Conservation (phyloP, 768 basidiomycete species). For the Xanthoconium stramineum region DNA sequence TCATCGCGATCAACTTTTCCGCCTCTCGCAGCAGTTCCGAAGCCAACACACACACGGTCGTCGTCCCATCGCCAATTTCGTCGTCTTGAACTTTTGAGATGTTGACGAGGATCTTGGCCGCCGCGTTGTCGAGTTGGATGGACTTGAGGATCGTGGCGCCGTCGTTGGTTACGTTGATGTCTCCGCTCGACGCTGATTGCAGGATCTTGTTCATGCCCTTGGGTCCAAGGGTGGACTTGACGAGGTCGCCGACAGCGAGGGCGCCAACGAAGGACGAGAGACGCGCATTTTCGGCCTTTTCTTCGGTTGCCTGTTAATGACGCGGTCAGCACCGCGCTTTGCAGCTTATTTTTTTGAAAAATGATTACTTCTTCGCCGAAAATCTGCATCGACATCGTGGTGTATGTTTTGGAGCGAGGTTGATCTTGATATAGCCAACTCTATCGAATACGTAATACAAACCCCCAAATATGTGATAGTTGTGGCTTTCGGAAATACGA, state of each 20-base stretch:
- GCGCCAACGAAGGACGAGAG: conserved; percentile 98
- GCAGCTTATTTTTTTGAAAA: not conserved
- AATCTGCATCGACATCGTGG: conserved; percentile 55
- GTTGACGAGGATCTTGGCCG: conserved; percentile 98
- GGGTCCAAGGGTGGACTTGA: conserved; percentile 97
- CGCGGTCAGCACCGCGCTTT: not conserved
- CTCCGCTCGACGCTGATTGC: conserved; percentile 83
- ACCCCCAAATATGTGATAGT: no score
- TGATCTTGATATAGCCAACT: conserved; percentile 1
- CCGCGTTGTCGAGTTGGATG: conserved; percentile 96
- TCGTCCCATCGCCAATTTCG: conserved; percentile 96
- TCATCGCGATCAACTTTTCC: conserved; percentile 87
- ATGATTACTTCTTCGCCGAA: conserved; percentile 56
- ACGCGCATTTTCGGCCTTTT: conserved; percentile 97
- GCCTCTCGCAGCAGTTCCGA: conserved; percentile 92
- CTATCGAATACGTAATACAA: not conserved
- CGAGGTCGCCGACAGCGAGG: conserved; percentile 94
- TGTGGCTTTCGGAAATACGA: no score
- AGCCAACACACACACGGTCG: conserved; percentile 87
- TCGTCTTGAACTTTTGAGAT: conserved; percentile 99
- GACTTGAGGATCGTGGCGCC: conserved; percentile 98
- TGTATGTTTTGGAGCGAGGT: not conserved
- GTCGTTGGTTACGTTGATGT: conserved; percentile 97
- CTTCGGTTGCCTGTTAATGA: conserved; percentile 69
- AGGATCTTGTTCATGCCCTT: conserved; percentile 99